Evolutionary conservation across 2,329 filamentous ascomycete species (phyloP).

Genomic region (Pseudogymnoascus sp.): DNA sequence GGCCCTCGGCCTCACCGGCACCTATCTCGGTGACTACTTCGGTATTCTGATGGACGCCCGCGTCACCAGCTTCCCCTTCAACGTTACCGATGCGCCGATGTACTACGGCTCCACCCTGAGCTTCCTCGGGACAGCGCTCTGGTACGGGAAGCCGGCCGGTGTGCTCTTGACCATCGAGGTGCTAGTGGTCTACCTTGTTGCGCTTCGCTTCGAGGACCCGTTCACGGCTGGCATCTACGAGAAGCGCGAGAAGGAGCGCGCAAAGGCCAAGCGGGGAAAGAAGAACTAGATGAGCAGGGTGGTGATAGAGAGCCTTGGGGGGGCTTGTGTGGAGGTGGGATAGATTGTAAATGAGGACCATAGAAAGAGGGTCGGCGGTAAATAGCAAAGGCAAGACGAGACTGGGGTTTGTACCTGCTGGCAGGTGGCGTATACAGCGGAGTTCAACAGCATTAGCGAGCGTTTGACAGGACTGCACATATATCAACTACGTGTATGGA

Average conservation of each 20-base stretch:
- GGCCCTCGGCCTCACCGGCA: constrained; percentile 87
- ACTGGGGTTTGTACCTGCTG: not conserved
- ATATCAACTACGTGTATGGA: constrained; percentile 9
- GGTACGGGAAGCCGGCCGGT: constrained; percentile 82
- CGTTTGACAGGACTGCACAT: constrained; percentile 7
- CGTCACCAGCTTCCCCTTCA: constrained; percentile 94
- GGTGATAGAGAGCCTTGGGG: not conserved
- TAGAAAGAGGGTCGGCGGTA: not conserved
- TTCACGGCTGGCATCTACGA: constrained; percentile 92
- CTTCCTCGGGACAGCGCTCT: constrained; percentile 80
- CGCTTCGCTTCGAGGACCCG: constrained; percentile 81
- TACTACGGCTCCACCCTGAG: constrained; percentile 91
- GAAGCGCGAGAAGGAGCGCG: constrained; percentile 61
- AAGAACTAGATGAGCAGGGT: constrained; percentile 22
- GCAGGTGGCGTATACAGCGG: constrained; percentile 3
- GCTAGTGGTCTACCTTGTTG: constrained; percentile 68
- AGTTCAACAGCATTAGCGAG: constrained; percentile 8
- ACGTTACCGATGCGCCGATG: constrained; percentile 84
- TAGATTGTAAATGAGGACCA: not conserved
- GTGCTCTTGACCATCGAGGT: constrained; percentile 69
- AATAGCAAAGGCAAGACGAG: not conserved
- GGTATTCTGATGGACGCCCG: constrained; percentile 94
- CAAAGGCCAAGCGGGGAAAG: constrained; percentile 27
- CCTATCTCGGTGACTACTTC: constrained; percentile 97
- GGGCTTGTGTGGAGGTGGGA: not conserved